Percentiles rank a stretch among this genome's conserved stretches.
Evolutionary conservation across 495 filamentous ascomycete species (phyloP).

Genomic region (Podospora didyma): DNA sequence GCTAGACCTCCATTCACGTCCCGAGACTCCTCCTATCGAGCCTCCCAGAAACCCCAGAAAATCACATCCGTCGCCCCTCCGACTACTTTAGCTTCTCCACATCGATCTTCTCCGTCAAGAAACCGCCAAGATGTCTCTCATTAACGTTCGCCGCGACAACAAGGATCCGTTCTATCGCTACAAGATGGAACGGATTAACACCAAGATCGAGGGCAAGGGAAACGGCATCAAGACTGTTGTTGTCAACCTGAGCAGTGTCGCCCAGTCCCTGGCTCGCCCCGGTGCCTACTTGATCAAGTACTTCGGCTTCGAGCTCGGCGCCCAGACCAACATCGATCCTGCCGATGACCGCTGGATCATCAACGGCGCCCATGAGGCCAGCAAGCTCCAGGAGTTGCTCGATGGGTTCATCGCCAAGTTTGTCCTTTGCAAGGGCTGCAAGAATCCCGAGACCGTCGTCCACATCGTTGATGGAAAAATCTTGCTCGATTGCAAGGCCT

Average conservation of each 20-base stretch:
- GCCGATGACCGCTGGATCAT: conserved; percentile 99
- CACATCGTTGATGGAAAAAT: conserved; percentile 89
- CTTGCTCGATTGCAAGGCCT: conserved; percentile 95
- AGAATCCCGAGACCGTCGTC: conserved; percentile 97
- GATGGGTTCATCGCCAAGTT: conserved; percentile 98
- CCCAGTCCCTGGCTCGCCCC: conserved; percentile 85
- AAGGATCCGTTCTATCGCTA: conserved; percentile 99
- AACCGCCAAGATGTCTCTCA: conserved; percentile 54
- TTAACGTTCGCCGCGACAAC: conserved; percentile 99
- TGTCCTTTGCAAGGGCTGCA: conserved; percentile 98
- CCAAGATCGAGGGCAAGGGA: conserved; percentile 99
- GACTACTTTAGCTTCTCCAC: conserved; percentile 11
- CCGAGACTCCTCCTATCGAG: background rate
- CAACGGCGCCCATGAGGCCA: conserved; percentile 93
- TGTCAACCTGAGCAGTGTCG: conserved; percentile 94
- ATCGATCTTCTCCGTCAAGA: conserved; percentile 24
- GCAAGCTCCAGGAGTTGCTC: conserved; percentile 96
- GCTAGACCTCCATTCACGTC: conserved; percentile 8
- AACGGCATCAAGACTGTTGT: conserved; percentile 97
- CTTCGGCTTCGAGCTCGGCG: conserved; percentile 97
- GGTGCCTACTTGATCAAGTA: conserved; percentile 98
- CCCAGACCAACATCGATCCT: conserved; percentile 96
- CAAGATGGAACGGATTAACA: conserved; percentile 98
- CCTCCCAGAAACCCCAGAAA: background rate
- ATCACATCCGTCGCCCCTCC: conserved; percentile 4